Conservation (phyloP, 768 basidiomycete genomes). For the Naganishia vaughanmartiniae region DNA sequence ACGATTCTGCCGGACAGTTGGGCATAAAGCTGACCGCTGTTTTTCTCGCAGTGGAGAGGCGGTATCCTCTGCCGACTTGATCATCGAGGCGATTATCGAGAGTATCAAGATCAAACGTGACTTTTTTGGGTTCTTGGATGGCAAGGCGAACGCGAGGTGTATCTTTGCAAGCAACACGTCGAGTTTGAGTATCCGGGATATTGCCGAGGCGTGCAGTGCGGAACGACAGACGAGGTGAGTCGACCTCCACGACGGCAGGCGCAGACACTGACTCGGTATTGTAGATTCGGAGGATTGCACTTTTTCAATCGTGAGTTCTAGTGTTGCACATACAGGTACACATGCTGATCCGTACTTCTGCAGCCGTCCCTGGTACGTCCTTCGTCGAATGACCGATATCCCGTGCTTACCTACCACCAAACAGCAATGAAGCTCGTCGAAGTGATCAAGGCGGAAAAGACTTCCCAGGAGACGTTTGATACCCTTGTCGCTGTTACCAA, state of each 20-base stretch:
- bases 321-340: neutral
- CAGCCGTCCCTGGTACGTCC: slow-evolving; percentile 36
- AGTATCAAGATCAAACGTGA: slow-evolving; percentile 54
- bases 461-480: slow-evolving; percentile 49
- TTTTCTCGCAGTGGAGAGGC: slow-evolving; percentile 42
- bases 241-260: neutral
- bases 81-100: slow-evolving; percentile 57
- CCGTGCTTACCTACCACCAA: neutral
- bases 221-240: slow-evolving; percentile 48
- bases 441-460: slow-evolving; percentile 52
- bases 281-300: slow-evolving; percentile 55
- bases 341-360: neutral
- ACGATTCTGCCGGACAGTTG: neutral
- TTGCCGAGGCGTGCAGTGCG: slow-evolving; percentile 46
- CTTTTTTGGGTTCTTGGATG: slow-evolving; percentile 53
- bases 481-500: slow-evolving; percentile 51
- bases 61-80: slow-evolving; percentile 51
- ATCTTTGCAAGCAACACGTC: slow-evolving; percentile 56
- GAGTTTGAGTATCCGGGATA: slow-evolving; percentile 52
- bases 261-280: neutral
- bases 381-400: neutral
- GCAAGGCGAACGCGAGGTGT: slow-evolving; percentile 34
- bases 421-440: slow-evolving; percentile 55
- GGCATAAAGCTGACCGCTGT: neutral
- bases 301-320: slow-evolving; percentile 53